Conservation (phyloP, 176 grass and related monocot genomes). For the Pharus latifolius region DNA sequence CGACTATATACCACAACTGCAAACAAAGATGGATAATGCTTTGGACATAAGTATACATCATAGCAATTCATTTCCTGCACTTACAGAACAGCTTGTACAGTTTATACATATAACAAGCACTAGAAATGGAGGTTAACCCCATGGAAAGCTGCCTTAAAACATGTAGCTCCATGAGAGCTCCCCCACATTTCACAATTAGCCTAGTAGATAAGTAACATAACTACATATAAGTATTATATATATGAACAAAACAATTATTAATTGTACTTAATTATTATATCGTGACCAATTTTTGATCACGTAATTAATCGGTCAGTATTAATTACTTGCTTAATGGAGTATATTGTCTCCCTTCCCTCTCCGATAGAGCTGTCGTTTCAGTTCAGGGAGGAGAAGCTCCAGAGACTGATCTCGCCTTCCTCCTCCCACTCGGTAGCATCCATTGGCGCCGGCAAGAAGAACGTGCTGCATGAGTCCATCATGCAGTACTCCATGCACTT, state of each 20-base stretch:
- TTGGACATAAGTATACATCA: slow-evolving; percentile 24
- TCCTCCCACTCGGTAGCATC: slow-evolving; percentile 61
- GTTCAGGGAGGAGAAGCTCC: slow-evolving; percentile 71
- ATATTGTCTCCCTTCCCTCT: not conserved
- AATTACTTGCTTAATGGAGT: not conserved
- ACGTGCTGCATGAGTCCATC: slow-evolving; percentile 54
- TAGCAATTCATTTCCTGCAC: slow-evolving; percentile 23
- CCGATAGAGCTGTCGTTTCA: slow-evolving; percentile 10
- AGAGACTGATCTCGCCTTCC: slow-evolving; percentile 69
- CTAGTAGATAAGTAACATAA: not conserved
- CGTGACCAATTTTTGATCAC: slow-evolving; percentile 27
- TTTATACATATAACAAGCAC: slow-evolving; percentile 18
- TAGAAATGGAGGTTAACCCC: slow-evolving; percentile 17
- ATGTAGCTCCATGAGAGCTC: slow-evolving; percentile 67
- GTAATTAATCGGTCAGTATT: slow-evolving; percentile 22
- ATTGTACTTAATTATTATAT: slow-evolving; percentile 12
- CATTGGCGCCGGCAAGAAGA: slow-evolving; percentile 43
- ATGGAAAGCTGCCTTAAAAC: slow-evolving; percentile 81
- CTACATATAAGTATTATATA: not conserved
- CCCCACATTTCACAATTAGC: slow-evolving; percentile 27
- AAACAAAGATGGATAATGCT: slow-evolving; percentile 10
- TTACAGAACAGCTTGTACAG: slow-evolving; percentile 28
- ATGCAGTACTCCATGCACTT: slow-evolving; percentile 80
- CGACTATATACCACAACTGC: slow-evolving; percentile 1
- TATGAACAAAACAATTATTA: slow-evolving; percentile 34